Evolutionary conservation across 371 early-diverging fungal genomes (phyloP).

Genomic region (Funneliformis caledonium): DNA sequence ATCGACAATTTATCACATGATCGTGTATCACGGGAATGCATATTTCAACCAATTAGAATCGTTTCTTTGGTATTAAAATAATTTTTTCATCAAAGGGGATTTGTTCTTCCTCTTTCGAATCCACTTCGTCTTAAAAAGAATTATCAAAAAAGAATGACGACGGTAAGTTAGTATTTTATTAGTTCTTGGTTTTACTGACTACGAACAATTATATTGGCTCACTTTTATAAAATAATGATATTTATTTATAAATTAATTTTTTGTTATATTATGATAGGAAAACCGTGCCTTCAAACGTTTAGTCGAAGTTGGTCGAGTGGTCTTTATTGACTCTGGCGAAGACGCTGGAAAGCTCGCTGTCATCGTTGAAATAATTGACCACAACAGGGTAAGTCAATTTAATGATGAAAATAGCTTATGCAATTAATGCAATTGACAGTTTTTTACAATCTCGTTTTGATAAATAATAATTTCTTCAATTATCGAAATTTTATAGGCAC

Average conservation of each 20-base stretch:
- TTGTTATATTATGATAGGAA: not conserved
- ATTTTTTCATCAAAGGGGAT: not conserved
- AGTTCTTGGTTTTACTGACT: not conserved
- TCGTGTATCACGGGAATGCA: too few species aligned
- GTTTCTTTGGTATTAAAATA: not conserved
- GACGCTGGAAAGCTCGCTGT: slow-evolving; percentile 95
- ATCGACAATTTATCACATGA: too few species aligned
- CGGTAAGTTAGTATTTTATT: not conserved
- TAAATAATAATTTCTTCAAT: not conserved
- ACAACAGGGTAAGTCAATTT: slow-evolving; percentile 79
- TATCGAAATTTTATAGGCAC: slow-evolving; percentile 60
- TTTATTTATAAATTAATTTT: not conserved
- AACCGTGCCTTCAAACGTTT: slow-evolving; percentile 76
- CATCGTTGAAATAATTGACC: slow-evolving; percentile 98
- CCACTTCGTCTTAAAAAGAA: not conserved
- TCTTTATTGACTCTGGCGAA: slow-evolving; percentile 91
- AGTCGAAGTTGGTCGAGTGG: slow-evolving; percentile 98
- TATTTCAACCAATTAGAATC: not conserved
- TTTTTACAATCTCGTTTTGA: not conserved
- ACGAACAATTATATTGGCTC: not conserved
- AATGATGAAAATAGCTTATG: not conserved
- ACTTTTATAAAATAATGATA: not conserved
- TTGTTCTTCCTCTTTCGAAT: slow-evolving; percentile 19
- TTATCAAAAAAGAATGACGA: not conserved
- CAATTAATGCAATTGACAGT: not conserved